Conservation (phyloP, 1,284 basidiomycete genomes). For the Fomitiporia mediterranea region DNA sequence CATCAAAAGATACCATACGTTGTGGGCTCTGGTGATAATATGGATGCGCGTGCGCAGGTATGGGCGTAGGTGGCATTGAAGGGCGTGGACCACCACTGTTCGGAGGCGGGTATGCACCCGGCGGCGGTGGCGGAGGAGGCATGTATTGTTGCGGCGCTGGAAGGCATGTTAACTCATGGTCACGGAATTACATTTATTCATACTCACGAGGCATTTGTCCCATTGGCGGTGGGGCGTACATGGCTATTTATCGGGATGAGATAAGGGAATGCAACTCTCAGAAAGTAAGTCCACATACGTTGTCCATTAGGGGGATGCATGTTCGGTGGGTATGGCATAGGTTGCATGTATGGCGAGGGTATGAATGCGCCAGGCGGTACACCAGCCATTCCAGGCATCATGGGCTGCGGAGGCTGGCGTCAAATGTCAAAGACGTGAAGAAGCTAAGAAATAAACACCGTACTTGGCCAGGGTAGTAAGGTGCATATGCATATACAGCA, state of each 20-base stretch:
- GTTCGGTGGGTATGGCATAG: constrained; percentile 70
- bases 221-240: constrained; percentile 75
- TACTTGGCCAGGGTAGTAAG: constrained; percentile 70
- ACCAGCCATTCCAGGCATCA: constrained; percentile 78
- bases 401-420: constrained; percentile 40
- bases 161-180: constrained; percentile 4
- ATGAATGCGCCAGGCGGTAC: constrained; percentile 74
- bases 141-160: constrained; percentile 66
- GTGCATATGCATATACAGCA: constrained; percentile 63
- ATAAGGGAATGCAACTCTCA: background rate
- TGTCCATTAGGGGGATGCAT: constrained; percentile 70
- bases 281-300: constrained; percentile 27
- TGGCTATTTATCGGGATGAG: constrained; percentile 40
- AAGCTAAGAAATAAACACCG: constrained; percentile 10
- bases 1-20: constrained; percentile 45
- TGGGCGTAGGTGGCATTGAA: constrained; percentile 82
- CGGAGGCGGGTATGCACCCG: constrained; percentile 65
- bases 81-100: constrained; percentile 70
- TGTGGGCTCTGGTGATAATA: constrained; percentile 85
- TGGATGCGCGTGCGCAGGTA: constrained; percentile 75
- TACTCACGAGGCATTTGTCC: constrained; percentile 77
- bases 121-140: constrained; percentile 52
- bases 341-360: constrained; percentile 73
- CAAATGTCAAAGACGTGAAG: constrained; percentile 12
- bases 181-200: background rate